phyloP scores from a whole-genome alignment of 345 rosid genomes.

The Aquilaria sinensis region DNA sequence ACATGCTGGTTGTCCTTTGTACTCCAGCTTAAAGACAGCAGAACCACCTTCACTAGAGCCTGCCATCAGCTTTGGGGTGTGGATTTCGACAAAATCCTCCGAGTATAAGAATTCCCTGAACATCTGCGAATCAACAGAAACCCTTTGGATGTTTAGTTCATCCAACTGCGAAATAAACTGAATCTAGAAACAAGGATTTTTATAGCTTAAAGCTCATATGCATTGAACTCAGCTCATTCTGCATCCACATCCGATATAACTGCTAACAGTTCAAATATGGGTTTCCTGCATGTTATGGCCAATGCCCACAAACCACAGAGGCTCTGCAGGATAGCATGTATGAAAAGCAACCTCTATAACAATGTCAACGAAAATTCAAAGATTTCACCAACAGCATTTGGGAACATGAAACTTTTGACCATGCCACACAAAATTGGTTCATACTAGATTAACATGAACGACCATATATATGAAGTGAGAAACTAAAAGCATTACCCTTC shows the following conservation, averaged over 20 bases:
- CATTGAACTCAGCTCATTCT: no score
- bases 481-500: slow-evolving; percentile 24
- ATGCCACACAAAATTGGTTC: no score
- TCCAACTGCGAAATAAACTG: background rate
- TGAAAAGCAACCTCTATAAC: no score
- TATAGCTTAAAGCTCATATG: background rate
- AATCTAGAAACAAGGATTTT: background rate
- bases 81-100: slow-evolving; percentile 66
- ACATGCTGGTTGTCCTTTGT: slow-evolving; percentile 89
- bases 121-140: slow-evolving; percentile 29
- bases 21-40: slow-evolving; percentile 84
- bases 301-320: no score
- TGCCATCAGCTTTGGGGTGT: slow-evolving; percentile 81
- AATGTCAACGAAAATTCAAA: no score
- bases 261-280: no score
- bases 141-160: background rate
- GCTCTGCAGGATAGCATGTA: no score
- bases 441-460: no score
- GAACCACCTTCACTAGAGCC: slow-evolving; percentile 98
- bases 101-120: slow-evolving; percentile 56
- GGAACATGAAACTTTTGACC: no score
- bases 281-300: no score
- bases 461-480: background rate
- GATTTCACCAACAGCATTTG: no score
- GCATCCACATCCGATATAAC: no score